phyloP scores from a whole-genome alignment of 1,139 yeast species.

The Sugiyamaella pinicola region DNA sequence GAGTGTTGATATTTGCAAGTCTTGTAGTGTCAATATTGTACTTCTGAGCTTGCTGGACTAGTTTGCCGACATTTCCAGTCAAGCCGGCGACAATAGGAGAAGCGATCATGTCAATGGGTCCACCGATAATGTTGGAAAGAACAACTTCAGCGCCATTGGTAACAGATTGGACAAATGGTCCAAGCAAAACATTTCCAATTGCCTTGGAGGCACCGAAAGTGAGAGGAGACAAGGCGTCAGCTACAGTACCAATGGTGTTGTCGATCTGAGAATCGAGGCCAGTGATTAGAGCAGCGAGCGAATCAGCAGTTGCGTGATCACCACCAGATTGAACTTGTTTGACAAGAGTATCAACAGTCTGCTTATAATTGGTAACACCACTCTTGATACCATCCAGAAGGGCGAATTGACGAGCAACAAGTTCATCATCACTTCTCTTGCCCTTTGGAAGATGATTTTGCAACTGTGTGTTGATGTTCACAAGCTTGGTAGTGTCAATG shows the following conservation, averaged over 20 bases:
- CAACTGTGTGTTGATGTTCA: conserved; percentile 15
- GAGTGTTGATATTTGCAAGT: conserved; percentile 21
- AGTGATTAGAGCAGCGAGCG: conserved; percentile 33
- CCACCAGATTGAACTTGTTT: conserved; percentile 27
- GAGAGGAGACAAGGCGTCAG: conserved; percentile 32
- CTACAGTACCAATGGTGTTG: conserved; percentile 33
- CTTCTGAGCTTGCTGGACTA: conserved; percentile 24
- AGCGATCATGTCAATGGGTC: no score
- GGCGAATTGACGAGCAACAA: conserved; percentile 1
- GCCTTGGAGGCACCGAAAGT: conserved; percentile 35
- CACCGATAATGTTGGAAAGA: no score
- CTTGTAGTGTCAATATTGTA: conserved; percentile 28
- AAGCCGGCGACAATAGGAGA: no score
- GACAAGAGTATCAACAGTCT: conserved; percentile 30
- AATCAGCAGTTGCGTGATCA: conserved; percentile 34
- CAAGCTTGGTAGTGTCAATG: conserved; percentile 26
- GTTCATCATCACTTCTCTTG: no score
- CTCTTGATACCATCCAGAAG: conserved; percentile 20
- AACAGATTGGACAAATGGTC: conserved; percentile 40
- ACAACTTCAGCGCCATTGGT: no score
- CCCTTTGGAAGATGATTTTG: conserved; percentile 1
- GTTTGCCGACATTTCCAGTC: conserved; percentile 19
- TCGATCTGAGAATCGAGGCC: conserved; percentile 39
- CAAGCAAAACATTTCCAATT: conserved; percentile 34
- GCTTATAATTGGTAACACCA: conserved; percentile 32